Percentiles rank a stretch among this genome's conserved stretches.
These are phyloP conservation scores for Fusarium devonianum DNA, from an alignment of 2,329 filamentous ascomycete species.

Conservation along the genomic window DNA sequence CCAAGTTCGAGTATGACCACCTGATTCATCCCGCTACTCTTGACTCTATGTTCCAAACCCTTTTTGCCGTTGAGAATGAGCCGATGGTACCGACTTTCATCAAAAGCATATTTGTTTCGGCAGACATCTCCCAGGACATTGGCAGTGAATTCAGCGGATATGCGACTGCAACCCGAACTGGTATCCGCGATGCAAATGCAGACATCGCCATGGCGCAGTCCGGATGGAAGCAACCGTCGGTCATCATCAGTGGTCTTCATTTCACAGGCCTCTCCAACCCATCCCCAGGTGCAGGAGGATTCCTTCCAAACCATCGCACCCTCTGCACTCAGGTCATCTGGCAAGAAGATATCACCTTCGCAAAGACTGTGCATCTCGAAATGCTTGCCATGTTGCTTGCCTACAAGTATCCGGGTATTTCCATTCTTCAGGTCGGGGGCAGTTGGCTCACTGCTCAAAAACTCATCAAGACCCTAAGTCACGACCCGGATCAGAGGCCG, in stretches of 20 bases:
- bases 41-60: slow-evolving; percentile 62
- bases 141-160: slow-evolving; percentile 52
- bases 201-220: slow-evolving; percentile 54
- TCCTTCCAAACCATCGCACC: slow-evolving; percentile 57
- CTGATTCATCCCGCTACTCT: slow-evolving; percentile 65
- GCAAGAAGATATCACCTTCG: slow-evolving; percentile 49
- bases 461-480: slow-evolving; percentile 41
- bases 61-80: slow-evolving; percentile 54
- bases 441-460: slow-evolving; percentile 22
- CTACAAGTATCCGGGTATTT: slow-evolving; percentile 50
- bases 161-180: slow-evolving; percentile 47
- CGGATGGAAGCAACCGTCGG: slow-evolving; percentile 43
- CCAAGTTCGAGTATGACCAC: slow-evolving; percentile 60
- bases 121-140: slow-evolving; percentile 44
- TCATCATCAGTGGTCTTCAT: slow-evolving; percentile 55
- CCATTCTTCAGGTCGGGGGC: slow-evolving; percentile 51
- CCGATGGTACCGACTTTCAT: slow-evolving; percentile 60
- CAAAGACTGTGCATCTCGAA: slow-evolving; percentile 28
- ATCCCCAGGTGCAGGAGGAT: slow-evolving; percentile 43
- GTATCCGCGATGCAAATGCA: slow-evolving; percentile 51
- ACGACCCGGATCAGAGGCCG: slow-evolving; percentile 37
- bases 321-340: slow-evolving; percentile 59
- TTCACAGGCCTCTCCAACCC: slow-evolving; percentile 49
- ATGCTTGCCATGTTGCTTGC: slow-evolving; percentile 46
- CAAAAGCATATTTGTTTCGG: slow-evolving; percentile 55